Conservation (phyloP, 2,329 filamentous ascomycete genomes). For the Colletotrichum scovillei region DNA sequence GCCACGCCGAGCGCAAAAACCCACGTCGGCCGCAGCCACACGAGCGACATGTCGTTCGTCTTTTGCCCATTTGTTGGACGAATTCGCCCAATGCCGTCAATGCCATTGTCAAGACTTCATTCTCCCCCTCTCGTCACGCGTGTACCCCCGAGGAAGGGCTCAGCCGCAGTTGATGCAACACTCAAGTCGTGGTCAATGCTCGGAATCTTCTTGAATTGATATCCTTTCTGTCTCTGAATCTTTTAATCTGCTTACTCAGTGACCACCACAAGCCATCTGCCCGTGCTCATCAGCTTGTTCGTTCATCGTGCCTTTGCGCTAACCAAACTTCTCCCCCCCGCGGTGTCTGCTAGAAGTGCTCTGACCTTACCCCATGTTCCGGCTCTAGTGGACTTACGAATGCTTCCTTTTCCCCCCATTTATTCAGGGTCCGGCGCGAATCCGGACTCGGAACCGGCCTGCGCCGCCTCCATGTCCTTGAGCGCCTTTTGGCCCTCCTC, state of each 20-base stretch:
- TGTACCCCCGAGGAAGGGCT: not conserved
- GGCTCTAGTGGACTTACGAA: not conserved
- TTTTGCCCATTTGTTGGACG: not conserved
- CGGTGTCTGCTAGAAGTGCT: not conserved
- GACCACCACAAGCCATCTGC: not conserved
- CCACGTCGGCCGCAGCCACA: not conserved
- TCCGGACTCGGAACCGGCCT: constrained; percentile 43
- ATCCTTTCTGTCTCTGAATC: not conserved
- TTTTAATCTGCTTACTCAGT: not conserved
- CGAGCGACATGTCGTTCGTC: constrained; percentile 6
- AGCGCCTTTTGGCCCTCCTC: constrained; percentile 83
- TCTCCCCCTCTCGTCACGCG: too few relatives aligned
- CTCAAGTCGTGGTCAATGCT: constrained; percentile 15
- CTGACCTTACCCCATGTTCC: not conserved
- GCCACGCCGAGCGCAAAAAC: not conserved
- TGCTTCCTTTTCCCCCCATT: constrained; percentile 1
- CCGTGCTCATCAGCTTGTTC: not conserved
- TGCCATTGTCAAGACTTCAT: not conserved
- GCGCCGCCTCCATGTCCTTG: constrained; percentile 75
- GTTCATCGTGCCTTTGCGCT: not conserved
- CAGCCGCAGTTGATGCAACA: constrained; percentile 8
- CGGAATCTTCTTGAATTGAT: not conserved
- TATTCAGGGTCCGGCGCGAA: constrained; percentile 56
- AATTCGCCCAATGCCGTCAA: not conserved
- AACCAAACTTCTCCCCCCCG: not conserved